Conservation (phyloP, 352 stramenopile genomes). For the Phytophthora fragariaefolia region DNA sequence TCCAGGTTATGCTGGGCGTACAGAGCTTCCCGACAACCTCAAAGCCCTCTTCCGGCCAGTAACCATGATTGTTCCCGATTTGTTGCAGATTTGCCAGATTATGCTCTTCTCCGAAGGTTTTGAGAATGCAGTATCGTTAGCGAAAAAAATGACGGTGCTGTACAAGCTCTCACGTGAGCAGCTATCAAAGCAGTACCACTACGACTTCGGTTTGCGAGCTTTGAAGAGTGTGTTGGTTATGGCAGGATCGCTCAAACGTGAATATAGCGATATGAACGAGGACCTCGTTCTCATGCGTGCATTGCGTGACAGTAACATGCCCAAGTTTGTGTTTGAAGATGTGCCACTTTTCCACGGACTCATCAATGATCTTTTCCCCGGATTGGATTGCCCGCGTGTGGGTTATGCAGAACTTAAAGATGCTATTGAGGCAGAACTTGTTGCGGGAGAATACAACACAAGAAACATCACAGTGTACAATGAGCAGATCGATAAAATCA, state of each 20-base stretch:
- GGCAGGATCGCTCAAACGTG: conserved; percentile 92
- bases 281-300: conserved; percentile 96
- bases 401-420: conserved; percentile 92
- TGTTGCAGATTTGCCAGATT: conserved; percentile 94
- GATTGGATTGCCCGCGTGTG: conserved; percentile 93
- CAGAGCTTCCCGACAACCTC: conserved; percentile 93
- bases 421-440: conserved; percentile 87
- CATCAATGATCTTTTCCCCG: conserved; percentile 96
- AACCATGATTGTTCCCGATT: conserved; percentile 94
- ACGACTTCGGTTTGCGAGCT: conserved; percentile 95
- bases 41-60: conserved; percentile 94
- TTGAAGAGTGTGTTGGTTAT: conserved; percentile 96
- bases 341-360: conserved; percentile 94
- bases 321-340: conserved; percentile 97
- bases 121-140: conserved; percentile 88
- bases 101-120: conserved; percentile 96
- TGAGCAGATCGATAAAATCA: conserved; percentile 96
- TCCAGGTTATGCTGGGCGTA: conserved; percentile 92
- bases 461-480: conserved; percentile 75
- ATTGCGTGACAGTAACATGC: conserved; percentile 96
- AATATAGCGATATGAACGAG: conserved; percentile 94
- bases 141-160: conserved; percentile 95
- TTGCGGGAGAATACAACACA: conserved; percentile 84
- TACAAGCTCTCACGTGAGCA: conserved; percentile 96
- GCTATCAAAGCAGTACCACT: conserved; percentile 96